These are phyloP conservation scores for Stenocarpella maydis DNA, from an alignment of 2,329 filamentous ascomycete genomes.

Conservation along the genomic window DNA sequence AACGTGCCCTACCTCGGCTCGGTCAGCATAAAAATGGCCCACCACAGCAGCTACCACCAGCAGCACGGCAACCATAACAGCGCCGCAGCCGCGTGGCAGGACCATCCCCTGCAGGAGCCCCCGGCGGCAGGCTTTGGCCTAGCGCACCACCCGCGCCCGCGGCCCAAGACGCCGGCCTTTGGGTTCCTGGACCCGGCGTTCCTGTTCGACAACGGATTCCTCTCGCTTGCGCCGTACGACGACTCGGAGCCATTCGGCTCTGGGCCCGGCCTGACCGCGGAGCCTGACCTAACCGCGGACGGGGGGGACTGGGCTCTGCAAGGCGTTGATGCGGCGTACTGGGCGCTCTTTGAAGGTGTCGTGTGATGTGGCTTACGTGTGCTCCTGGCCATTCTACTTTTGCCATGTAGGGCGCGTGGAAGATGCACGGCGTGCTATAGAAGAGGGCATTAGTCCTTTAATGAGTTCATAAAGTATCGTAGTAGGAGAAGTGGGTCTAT, in stretches of 20 bases:
- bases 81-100: background rate
- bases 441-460: background rate
- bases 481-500: no score
- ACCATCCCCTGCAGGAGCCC: constrained; percentile 3
- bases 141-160: constrained; percentile 13
- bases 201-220: constrained; percentile 5
- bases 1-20: constrained; percentile 57
- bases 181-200: constrained; percentile 13
- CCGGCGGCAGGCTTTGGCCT: background rate
- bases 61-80: constrained; percentile 3
- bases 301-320: constrained; percentile 38
- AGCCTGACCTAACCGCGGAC: constrained; percentile 39
- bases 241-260: constrained; percentile 19
- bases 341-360: constrained; percentile 36
- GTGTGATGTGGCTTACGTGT: background rate
- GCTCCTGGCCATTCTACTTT: background rate
- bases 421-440: background rate
- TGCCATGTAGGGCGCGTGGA: no score
- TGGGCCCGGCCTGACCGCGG: background rate
- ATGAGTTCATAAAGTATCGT: background rate
- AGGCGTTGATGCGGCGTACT: constrained; percentile 38
- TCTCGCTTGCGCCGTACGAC: constrained; percentile 29
- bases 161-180: constrained; percentile 23
- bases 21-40: constrained; percentile 50
- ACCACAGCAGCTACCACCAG: constrained; percentile 26